Evolutionary conservation across 23 red algal species (phyloP), one percentile per base, ranked within the genome.

Genomic region (Pyropia yezoensis): DNA sequence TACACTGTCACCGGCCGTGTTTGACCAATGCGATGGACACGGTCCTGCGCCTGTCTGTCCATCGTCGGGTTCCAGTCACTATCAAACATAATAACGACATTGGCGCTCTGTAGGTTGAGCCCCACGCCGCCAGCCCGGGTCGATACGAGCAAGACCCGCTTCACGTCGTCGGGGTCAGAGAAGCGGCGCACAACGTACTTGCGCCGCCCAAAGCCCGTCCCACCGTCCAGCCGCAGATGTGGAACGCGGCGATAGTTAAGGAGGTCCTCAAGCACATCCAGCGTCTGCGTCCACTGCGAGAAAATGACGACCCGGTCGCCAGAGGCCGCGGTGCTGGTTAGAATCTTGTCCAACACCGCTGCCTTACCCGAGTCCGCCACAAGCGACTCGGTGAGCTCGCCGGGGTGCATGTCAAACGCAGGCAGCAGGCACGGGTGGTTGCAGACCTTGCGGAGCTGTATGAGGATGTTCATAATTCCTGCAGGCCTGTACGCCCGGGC

Each of bases 371-470:
- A 77, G 26, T 77, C 59, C 60, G 59, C 67, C 51, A 47, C 39
- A 6, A 47, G 39, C 39, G 39, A 6, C 39, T 47, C 39, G 39
- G 39, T 47, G 39, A 47, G 39, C 39, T 47, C 39, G 39, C 4
- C 39, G 4, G 39, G 39, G 39, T 47, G 39, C 39, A 47, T 13
- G 9, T 13, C 39, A 47, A 47, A 47, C 39, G 39, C 39, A 6
- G 39, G 39, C 39, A 85, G 75, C 14, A 85, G 17, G 50, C 65
- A 58, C 21, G 80, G 80, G 75, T 85, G 80, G n/a, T 85, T 85
- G 54, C 80, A 85, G 2, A 85, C 80, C 72, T 85, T 85, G 62
- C 80, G 66, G 30, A 85, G 51, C 62, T 76, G 70, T 24, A 85
- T 64, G n/a, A 85, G 61, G 33, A 85, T 2, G 52, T 66, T 85